Evolutionary conservation across 2,329 filamentous ascomycete species (phyloP).

Genomic region (Ascochyta fabae): DNA sequence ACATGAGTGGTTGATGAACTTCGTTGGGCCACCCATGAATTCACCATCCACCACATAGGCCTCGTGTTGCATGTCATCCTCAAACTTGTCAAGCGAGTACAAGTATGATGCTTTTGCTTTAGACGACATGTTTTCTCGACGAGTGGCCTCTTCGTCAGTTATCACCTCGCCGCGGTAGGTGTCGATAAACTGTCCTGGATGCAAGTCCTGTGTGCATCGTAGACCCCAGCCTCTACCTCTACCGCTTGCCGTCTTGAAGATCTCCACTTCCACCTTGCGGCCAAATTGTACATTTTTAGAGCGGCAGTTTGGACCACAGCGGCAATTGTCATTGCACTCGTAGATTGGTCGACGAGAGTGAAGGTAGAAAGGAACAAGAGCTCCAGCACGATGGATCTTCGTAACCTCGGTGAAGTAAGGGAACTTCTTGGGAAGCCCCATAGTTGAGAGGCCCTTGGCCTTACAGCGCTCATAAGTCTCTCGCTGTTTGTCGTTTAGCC

Average conservation of each 20-base stretch:
- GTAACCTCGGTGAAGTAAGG: constrained; percentile 62
- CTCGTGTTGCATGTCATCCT: constrained; percentile 57
- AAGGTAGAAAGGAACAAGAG: constrained; percentile 53
- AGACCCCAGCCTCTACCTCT: constrained; percentile 86
- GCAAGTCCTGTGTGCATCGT: constrained; percentile 67
- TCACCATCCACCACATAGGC: constrained; percentile 67
- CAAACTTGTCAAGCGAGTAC: constrained; percentile 83
- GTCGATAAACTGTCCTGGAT: constrained; percentile 79
- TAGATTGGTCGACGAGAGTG: constrained; percentile 65
- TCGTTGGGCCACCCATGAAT: constrained; percentile 76
- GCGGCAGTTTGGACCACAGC: constrained; percentile 68
- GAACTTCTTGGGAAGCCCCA: constrained; percentile 59
- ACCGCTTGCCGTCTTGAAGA: constrained; percentile 72
- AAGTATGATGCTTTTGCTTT: constrained; percentile 78
- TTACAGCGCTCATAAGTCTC: constrained; percentile 27
- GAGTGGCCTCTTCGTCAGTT: constrained; percentile 64
- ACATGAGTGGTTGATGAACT: constrained; percentile 85
- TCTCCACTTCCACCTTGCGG: constrained; percentile 72
- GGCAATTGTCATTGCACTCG: constrained; percentile 78
- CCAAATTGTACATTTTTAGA: constrained; percentile 81
- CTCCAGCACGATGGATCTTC: constrained; percentile 33
- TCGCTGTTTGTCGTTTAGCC: constrained; percentile 39
- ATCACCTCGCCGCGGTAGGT: constrained; percentile 72
- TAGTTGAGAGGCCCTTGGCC: constrained; percentile 33
- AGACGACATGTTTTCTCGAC: constrained; percentile 63